Conservation (phyloP, 495 filamentous ascomycete species). For the Ramalina intermedia region DNA sequence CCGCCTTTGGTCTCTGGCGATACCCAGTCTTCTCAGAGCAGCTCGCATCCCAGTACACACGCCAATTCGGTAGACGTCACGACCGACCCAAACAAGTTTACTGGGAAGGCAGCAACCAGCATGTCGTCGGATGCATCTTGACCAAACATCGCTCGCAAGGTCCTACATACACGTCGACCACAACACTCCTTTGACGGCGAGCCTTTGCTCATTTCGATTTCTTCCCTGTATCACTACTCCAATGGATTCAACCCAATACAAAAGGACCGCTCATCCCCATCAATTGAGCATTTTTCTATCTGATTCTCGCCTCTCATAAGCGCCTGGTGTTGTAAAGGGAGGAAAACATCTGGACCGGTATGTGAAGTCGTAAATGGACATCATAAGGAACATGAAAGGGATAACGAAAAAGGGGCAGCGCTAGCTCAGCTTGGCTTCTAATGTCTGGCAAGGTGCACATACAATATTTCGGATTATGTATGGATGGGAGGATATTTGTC, state of each 20-base stretch:
- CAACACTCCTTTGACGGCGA: too few relatives aligned
- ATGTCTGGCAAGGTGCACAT: constrained; percentile 2
- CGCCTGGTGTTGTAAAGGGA: background rate
- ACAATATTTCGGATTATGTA: constrained; percentile 3
- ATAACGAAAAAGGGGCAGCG: background rate
- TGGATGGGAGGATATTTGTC: background rate
- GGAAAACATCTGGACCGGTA: background rate
- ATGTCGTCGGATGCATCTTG: too few relatives aligned
- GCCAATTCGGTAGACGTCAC: constrained; percentile 36
- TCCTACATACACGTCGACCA: too few relatives aligned
- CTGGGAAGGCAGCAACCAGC: constrained; percentile 1
- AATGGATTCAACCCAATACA: too few relatives aligned
- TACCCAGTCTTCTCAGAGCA: constrained; percentile 51
- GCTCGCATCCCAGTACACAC: constrained; percentile 43
- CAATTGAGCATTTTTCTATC: too few relatives aligned
- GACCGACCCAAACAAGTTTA: constrained; percentile 14
- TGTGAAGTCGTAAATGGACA: background rate
- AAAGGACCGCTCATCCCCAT: too few relatives aligned
- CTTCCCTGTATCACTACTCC: too few relatives aligned
- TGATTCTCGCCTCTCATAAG: background rate
- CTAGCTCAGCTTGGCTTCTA: background rate
- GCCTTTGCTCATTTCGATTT: too few relatives aligned
- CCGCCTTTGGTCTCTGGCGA: constrained; percentile 47
- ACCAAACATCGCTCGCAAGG: too few relatives aligned
- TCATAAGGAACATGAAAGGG: background rate